Percentiles rank a stretch among this genome's conserved stretches.
These are phyloP conservation scores for Naganishia kalamii DNA, from an alignment of 768 basidiomycete species.

Conservation along the genomic window DNA sequence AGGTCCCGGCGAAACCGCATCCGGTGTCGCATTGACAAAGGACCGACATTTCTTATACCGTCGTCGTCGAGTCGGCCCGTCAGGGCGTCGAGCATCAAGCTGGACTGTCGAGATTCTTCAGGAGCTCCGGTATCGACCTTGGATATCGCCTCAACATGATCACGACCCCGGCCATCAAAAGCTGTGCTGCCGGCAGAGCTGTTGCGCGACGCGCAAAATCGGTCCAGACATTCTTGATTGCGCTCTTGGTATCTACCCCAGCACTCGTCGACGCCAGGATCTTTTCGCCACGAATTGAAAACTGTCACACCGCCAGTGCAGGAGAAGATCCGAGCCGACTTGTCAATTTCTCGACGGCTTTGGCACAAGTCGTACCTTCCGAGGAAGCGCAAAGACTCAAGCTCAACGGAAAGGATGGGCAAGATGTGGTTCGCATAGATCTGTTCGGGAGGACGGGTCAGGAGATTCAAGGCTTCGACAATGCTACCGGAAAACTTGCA, in stretches of 20 bases:
- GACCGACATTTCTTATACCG: background rate
- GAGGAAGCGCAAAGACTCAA: slow-evolving; percentile 29
- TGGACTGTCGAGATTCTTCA: no score
- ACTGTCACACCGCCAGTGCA: slow-evolving; percentile 26
- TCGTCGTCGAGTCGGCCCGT: background rate
- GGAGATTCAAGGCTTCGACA: slow-evolving; percentile 58
- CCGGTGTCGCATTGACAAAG: background rate
- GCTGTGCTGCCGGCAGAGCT: background rate
- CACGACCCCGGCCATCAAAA: background rate
- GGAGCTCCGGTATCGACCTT: no score
- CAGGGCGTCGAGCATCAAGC: background rate
- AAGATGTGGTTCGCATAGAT: slow-evolving; percentile 38
- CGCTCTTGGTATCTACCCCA: slow-evolving; percentile 17
- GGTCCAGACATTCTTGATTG: background rate
- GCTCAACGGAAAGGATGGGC: slow-evolving; percentile 30
- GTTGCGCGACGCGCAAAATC: background rate
- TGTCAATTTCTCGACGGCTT: slow-evolving; percentile 58
- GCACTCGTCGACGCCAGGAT: slow-evolving; percentile 41
- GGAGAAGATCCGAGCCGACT: slow-evolving; percentile 18
- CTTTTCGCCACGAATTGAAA: slow-evolving; percentile 35
- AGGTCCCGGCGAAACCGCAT: background rate
- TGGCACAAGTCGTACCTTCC: slow-evolving; percentile 36
- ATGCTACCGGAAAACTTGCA: slow-evolving; percentile 62
- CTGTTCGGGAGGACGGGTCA: slow-evolving; percentile 62
- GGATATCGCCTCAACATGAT: background rate